phyloP scores from a whole-genome alignment of 2,329 filamentous ascomycete species.

The Paecilomyces niveus region DNA sequence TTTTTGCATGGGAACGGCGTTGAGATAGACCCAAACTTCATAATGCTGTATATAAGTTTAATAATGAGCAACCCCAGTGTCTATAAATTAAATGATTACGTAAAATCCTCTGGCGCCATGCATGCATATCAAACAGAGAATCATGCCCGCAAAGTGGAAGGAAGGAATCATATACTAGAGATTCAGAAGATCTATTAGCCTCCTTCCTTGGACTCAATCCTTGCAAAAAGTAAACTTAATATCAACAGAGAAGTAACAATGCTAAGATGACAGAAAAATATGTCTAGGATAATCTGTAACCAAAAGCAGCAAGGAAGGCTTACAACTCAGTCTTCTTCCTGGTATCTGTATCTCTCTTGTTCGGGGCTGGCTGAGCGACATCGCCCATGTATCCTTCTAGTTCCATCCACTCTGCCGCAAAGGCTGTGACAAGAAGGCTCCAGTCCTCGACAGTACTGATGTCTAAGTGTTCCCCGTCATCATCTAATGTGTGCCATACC shows the following conservation, averaged over 20 bases:
- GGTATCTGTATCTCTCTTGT: background rate
- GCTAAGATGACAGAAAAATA: background rate
- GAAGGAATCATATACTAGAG: background rate
- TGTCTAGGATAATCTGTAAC: background rate
- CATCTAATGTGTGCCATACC: conserved; percentile 80
- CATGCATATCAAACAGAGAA: background rate
- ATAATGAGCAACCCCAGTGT: background rate
- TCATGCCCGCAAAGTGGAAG: background rate
- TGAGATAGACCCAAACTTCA: background rate
- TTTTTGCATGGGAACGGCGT: background rate
- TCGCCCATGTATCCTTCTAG: conserved; percentile 50
- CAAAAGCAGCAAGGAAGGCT: conserved; percentile 13
- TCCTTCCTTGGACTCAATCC: background rate
- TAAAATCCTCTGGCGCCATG: background rate
- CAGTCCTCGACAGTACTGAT: conserved; percentile 75
- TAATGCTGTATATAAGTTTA: background rate
- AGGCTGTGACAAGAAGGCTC: conserved; percentile 75
- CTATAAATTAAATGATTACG: background rate
- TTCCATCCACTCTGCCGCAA: conserved; percentile 89
- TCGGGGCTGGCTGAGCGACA: conserved; percentile 5
- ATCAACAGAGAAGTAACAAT: background rate
- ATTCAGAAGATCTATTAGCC: background rate
- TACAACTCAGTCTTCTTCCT: conserved; percentile 35
- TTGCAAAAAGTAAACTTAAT: background rate
- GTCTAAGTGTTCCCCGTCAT: conserved; percentile 81